Evolutionary conservation across 2,329 filamentous ascomycete genomes (phyloP).

Genomic region (Talaromyces islandicus): DNA sequence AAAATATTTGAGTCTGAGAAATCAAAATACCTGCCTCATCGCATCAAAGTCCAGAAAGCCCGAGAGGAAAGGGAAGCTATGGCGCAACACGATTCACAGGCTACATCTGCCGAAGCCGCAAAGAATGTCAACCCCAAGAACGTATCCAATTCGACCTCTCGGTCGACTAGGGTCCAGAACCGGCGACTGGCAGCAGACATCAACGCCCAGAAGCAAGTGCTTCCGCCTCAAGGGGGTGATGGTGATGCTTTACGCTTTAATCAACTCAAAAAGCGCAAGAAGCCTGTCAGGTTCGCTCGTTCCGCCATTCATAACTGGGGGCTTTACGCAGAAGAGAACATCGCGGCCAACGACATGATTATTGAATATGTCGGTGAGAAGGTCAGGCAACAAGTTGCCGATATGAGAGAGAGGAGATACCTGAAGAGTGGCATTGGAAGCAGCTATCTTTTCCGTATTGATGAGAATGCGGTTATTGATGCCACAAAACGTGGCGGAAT

Average conservation of each 20-base stretch:
- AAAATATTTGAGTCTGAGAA: slow-evolving; percentile 97
- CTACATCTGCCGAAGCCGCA: slow-evolving; percentile 63
- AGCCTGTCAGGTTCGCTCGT: slow-evolving; percentile 94
- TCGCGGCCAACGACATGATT: slow-evolving; percentile 97
- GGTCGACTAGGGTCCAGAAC: slow-evolving; percentile 92
- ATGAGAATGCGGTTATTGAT: slow-evolving; percentile 95
- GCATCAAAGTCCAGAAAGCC: slow-evolving; percentile 89
- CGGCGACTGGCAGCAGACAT: slow-evolving; percentile 90
- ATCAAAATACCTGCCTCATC: slow-evolving; percentile 94
- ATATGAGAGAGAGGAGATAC: slow-evolving; percentile 86
- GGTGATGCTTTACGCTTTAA: slow-evolving; percentile 95
- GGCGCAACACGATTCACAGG: slow-evolving; percentile 57
- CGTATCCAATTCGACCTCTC: slow-evolving; percentile 79
- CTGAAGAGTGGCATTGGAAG: slow-evolving; percentile 95
- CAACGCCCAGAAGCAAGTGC: slow-evolving; percentile 81
- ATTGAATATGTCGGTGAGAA: slow-evolving; percentile 99
- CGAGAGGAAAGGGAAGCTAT: slow-evolving; percentile 81
- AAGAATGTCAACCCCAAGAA: slow-evolving; percentile 73
- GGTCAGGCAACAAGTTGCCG: slow-evolving; percentile 93
- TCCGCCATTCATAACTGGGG: slow-evolving; percentile 99
- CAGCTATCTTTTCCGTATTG: slow-evolving; percentile 95
- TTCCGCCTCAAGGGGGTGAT: slow-evolving; percentile 64
- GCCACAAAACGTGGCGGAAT: slow-evolving; percentile 98
- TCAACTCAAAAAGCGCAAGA: slow-evolving; percentile 98
- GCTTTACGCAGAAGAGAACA: slow-evolving; percentile 95